Evolutionary conservation across 2,329 filamentous ascomycete species (phyloP).

Genomic region (Aspergillus sp.): DNA sequence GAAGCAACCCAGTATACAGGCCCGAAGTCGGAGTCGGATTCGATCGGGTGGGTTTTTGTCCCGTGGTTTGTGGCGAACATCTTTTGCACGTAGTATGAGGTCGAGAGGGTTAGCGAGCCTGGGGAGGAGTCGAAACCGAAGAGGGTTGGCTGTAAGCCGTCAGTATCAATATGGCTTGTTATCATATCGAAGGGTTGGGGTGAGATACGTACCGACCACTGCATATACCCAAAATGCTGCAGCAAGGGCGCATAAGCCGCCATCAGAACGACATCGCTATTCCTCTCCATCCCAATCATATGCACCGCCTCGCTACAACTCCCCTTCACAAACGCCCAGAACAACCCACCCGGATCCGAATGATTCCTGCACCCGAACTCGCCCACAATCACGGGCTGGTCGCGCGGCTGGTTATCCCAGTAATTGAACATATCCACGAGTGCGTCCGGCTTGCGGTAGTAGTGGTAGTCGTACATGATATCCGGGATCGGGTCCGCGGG

Average conservation of each 20-base stretch:
- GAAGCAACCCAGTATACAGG: slow-evolving; percentile 38
- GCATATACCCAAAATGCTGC: slow-evolving; percentile 34
- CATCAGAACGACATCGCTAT: slow-evolving; percentile 39
- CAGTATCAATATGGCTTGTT: too few species aligned
- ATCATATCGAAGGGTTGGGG: background rate
- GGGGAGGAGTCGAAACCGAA: slow-evolving; percentile 32
- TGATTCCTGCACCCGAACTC: slow-evolving; percentile 32
- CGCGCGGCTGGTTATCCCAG: slow-evolving; percentile 54
- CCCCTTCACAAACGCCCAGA: slow-evolving; percentile 41
- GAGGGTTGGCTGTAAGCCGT: slow-evolving; percentile 30
- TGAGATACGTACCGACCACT: slow-evolving; percentile 33
- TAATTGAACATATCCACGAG: slow-evolving; percentile 53
- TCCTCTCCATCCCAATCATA: slow-evolving; percentile 54
- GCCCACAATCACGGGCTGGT: slow-evolving; percentile 31
- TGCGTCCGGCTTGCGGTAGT: slow-evolving; percentile 52
- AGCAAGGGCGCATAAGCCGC: slow-evolving; percentile 38
- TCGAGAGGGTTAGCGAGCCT: slow-evolving; percentile 29
- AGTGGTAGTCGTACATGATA: slow-evolving; percentile 51
- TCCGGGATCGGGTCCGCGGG: slow-evolving; percentile 32
- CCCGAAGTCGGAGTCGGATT: slow-evolving; percentile 26
- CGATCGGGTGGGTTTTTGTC: slow-evolving; percentile 29
- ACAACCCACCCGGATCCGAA: slow-evolving; percentile 14
- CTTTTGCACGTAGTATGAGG: slow-evolving; percentile 37
- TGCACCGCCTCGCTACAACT: slow-evolving; percentile 65
- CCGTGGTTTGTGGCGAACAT: slow-evolving; percentile 37